A percentile compares a stretch with the other conserved stretches of the same genome.
These are phyloP conservation scores for Boletus edulis DNA, from an alignment of 768 basidiomycete genomes.

Conservation along the genomic window DNA sequence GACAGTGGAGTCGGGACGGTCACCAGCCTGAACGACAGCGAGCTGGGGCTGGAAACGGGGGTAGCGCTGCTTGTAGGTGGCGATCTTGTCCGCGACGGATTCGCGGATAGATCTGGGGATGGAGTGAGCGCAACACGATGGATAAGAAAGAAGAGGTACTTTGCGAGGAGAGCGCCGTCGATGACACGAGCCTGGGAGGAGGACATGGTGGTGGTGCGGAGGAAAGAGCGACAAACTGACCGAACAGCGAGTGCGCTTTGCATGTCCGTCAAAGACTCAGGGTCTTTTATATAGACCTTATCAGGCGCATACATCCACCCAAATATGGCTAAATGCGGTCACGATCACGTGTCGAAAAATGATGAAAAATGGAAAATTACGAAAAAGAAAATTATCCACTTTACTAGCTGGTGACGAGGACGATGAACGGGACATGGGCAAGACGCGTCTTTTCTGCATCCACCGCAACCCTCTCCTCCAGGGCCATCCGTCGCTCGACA, in stretches of 20 bases:
- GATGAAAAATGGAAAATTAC: background rate
- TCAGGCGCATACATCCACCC: background rate
- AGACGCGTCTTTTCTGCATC: constrained; percentile 57
- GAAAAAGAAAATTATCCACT: background rate
- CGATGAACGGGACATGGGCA: constrained; percentile 54
- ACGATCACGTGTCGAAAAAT: constrained; percentile 22
- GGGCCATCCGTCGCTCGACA: constrained; percentile 42
- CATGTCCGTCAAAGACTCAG: constrained; percentile 3
- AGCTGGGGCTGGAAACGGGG: constrained; percentile 92
- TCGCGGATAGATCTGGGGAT: constrained; percentile 70
- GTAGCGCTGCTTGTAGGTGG: constrained; percentile 55
- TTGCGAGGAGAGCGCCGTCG: constrained; percentile 82
- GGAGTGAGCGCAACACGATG: constrained; percentile 13
- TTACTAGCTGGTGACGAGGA: background rate
- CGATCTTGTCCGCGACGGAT: constrained; percentile 69
- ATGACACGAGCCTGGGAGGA: constrained; percentile 57
- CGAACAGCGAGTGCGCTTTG: background rate
- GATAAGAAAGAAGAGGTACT: constrained; percentile 46
- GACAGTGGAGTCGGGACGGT: constrained; percentile 82
- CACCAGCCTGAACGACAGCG: constrained; percentile 92
- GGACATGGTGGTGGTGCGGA: constrained; percentile 35
- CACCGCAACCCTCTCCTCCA: constrained; percentile 54
- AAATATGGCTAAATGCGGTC: background rate
- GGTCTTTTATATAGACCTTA: background rate
- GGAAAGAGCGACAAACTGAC: constrained; percentile 9